Evolutionary conservation across 345 rosid species (phyloP).

Genomic region (Corymbia maculata): DNA sequence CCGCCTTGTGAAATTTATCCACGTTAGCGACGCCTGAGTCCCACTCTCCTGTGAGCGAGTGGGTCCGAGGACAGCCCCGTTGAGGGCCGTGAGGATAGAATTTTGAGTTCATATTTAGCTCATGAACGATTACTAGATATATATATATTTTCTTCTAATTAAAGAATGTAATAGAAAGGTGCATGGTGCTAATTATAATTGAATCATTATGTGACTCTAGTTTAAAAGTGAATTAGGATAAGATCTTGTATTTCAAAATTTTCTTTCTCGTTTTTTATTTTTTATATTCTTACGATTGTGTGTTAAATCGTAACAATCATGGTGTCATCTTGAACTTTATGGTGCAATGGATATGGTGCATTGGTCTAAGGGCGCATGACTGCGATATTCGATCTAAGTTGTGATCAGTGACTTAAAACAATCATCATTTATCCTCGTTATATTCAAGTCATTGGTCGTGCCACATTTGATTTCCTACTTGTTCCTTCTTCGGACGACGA

Average conservation of each 20-base stretch:
- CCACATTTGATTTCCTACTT: neutral
- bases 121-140: neutral
- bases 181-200: fast-evolving
- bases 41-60: fast-evolving
- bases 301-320: fast-evolving
- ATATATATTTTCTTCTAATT: too few relatives aligned
- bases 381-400: neutral
- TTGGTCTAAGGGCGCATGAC: fast-evolving
- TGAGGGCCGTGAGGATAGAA: fast-evolving
- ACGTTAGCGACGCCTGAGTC: too few relatives aligned
- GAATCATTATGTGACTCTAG: fast-evolving
- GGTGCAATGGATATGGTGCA: neutral
- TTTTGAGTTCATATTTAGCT: fast-evolving
- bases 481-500: neutral
- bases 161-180: fast-evolving
- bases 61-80: fast-evolving
- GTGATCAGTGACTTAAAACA: neutral
- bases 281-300: neutral
- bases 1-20: neutral
- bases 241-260: neutral
- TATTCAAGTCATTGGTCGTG: neutral
- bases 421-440: neutral
- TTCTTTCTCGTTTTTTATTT: too few relatives aligned
- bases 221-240: neutral
- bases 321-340: neutral